Percentiles rank a stretch among this genome's conserved stretches.
Conservation (phyloP, 2,329 filamentous ascomycete genomes). For the Plectosphaerella cucumerina region DNA sequence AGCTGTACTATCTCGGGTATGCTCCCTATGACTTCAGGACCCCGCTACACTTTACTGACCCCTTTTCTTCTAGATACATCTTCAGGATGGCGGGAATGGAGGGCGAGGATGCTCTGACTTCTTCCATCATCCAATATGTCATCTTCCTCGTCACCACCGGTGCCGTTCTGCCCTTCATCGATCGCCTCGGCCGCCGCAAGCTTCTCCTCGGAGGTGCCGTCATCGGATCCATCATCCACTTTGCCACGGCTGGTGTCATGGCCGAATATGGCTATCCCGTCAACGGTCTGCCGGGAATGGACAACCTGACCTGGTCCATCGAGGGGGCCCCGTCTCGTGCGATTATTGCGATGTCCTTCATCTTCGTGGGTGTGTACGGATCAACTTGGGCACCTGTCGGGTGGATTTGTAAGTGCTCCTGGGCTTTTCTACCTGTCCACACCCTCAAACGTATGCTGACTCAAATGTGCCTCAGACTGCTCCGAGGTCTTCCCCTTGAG, state of each 20-base stretch:
- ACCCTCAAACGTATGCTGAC: too few relatives aligned
- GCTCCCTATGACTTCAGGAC: not conserved
- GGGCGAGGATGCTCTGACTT: constrained; percentile 30
- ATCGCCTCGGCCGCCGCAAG: constrained; percentile 42
- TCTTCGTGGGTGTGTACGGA: constrained; percentile 27
- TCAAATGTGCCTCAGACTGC: constrained; percentile 10
- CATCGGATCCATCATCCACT: constrained; percentile 41
- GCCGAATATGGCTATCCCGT: constrained; percentile 41
- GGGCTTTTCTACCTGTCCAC: too few relatives aligned
- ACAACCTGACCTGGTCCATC: constrained; percentile 41
- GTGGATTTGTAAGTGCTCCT: constrained; percentile 17
- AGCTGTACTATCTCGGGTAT: constrained; percentile 51
- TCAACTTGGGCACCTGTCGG: constrained; percentile 27
- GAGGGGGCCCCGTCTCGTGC: constrained; percentile 39
- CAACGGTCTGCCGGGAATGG: constrained; percentile 37
- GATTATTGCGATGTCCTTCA: constrained; percentile 47
- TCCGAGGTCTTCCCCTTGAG: constrained; percentile 37
- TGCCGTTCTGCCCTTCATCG: constrained; percentile 43
- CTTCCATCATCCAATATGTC: constrained; percentile 50
- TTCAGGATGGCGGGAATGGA: constrained; percentile 54
- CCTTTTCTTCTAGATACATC: constrained; percentile 35
- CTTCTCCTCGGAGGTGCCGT: constrained; percentile 42
- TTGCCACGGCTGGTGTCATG: constrained; percentile 45
- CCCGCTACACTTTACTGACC: not conserved
- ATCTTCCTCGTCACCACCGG: constrained; percentile 51